Evolutionary conservation across 2,329 filamentous ascomycete species (phyloP), one percentile per base, ranked within the genome.

Genomic region (Anisogramma anomala): DNA sequence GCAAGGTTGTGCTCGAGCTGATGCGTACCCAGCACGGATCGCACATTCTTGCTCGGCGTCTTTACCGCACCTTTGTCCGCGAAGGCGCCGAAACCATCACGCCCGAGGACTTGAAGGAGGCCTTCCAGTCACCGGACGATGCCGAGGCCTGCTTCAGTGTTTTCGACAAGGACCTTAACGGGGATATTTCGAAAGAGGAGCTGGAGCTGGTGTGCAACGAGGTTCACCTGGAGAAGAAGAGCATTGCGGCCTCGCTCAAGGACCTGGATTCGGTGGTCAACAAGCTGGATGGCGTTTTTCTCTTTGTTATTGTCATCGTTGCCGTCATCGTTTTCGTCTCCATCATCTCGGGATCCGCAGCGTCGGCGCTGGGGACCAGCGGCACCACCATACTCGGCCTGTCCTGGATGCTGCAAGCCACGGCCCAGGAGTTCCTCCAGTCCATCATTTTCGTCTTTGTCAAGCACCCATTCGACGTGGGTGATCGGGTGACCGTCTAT

Each of bases 391-490:
- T 95, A n/a, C 71, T 96, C 6, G 89, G 87, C 42, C 69, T 95
- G 2, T 88, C 86, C 0, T 96, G 89, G 89, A 69, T 95, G 41
- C 85, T 96, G 52, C 85, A 87, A 46, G 83, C 84, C 1, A 95
- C 89, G 0, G 89, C 89, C 0, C 87, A 94, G 56, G 89, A 96
- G 56, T 94, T 96, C 51, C 68, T 95, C 2, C 87, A 94, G 62
- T 94, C 87, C 8, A 77, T 89, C 55, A 84, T 95, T 51, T 95
- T 95, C 56, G 88, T 95, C 50, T 94, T 95, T 53, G 81, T 95
- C 63, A 95, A 95, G 66, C 89, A 96, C 58, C 89, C 89, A 0
- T 96, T 95, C 53, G 89, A 96, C 59, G 88, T 95, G 3, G 89
- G 89, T 40, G 89, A 96, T 58, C 80, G 89, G 53, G 85, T 96